phyloP scores from a whole-genome alignment of 805 yeast species.

The Wickerhamomyces chaumierensis region DNA sequence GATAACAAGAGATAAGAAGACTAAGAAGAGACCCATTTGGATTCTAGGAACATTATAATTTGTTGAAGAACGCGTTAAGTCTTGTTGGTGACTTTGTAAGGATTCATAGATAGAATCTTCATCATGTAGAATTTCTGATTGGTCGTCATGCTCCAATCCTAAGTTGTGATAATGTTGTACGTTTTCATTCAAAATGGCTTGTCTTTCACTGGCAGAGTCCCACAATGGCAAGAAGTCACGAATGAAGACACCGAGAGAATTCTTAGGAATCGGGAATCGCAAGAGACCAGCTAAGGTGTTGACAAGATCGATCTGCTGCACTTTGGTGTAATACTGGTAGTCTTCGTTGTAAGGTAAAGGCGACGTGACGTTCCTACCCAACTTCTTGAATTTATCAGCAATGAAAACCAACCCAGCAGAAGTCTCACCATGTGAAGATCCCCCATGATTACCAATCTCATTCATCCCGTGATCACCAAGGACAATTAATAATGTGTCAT shows the following conservation, averaged over 20 bases:
- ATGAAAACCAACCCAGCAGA: conserved; percentile 69
- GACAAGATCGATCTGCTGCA: conserved; percentile 79
- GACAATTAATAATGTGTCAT: conserved; percentile 55
- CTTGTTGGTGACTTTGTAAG: conserved; percentile 29
- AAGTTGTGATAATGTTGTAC: conserved; percentile 43
- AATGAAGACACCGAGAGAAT: conserved; percentile 70
- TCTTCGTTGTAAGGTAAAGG: conserved; percentile 24
- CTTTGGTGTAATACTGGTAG: conserved; percentile 38
- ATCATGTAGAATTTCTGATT: too few species aligned
- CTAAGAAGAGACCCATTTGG: conserved; percentile 16
- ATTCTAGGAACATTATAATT: conserved; percentile 55
- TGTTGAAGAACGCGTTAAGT: conserved; percentile 51
- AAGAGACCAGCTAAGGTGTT: conserved; percentile 70
- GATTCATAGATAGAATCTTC: conserved; percentile 8
- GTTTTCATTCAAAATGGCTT: conserved; percentile 37
- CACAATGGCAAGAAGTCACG: conserved; percentile 45
- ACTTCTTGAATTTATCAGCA: conserved; percentile 42
- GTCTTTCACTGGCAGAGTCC: conserved; percentile 23
- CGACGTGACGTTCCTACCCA: conserved; percentile 9
- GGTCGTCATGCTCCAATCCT: too few species aligned
- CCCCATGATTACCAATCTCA: conserved; percentile 93
- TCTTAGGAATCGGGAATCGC: conserved; percentile 84
- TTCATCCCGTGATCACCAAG: conserved; percentile 97
- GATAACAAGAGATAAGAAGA: conserved; percentile 7
- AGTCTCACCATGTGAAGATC: conserved; percentile 87